Evolutionary conservation across 495 filamentous ascomycete species (phyloP), one percentile per base, ranked within the genome.

Genomic region (Tuber borchii): DNA sequence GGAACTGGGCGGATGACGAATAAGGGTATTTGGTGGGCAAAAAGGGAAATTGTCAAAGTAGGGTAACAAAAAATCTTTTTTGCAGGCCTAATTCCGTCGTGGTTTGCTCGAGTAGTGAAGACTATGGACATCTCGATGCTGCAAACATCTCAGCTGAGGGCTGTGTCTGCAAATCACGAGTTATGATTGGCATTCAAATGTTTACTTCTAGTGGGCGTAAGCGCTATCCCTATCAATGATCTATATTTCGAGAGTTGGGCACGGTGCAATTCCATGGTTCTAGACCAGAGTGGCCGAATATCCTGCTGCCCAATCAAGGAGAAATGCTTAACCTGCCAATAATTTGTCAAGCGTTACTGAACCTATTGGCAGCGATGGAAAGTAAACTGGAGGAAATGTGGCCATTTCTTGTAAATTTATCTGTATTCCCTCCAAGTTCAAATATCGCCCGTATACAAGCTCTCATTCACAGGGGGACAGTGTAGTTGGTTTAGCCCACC

Each of bases 141-240:
- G 56, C 10, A 65, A 65, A 65, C 56, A 65, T 65, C 56, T 65
- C 56, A 65, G 56, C 56, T 65, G 56, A 65, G n/a, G 12, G 16
- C 10, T 3, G 7, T 65, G 12, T 14, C 56, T 34, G 56, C 56
- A 14, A 65, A 65, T 65, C 56, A 34, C 26, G n/a, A 31, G 56
- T 19, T 17, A 31, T 65, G n/a, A 34, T 17, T 34, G 56, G 56
- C 12, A 65, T 65, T 65, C 56, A 16, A 17, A 12, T 10, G 34
- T 65, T 65, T 65, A 65, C 56, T 34, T 34, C 14, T 12, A 0
- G n/a, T 34, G 56, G 14, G 16, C 26, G 56, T 65, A 65, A 65
- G n/a, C 26, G 34, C 56, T 14, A 34, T 65, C 56, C 26, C 56
- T 65, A 65, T 65, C 26, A 16, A 65, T 34, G 34, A 26, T 16